Conservation (phyloP, 2,329 filamentous ascomycete species). For the Cercospora zeina region DNA sequence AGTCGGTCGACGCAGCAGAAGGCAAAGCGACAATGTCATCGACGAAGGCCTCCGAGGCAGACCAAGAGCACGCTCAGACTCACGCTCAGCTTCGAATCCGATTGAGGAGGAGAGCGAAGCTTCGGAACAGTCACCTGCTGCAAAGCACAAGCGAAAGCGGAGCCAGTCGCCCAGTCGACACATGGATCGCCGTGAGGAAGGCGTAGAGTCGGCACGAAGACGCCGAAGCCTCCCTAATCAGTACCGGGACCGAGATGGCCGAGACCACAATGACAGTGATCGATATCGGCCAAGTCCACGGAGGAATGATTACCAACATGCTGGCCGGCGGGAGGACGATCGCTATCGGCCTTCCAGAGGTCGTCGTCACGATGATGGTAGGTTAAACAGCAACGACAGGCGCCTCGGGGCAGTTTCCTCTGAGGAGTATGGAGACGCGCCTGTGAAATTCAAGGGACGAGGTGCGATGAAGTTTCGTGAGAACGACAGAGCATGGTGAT, state of each 20-base stretch:
- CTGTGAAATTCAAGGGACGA: slow-evolving; percentile 46
- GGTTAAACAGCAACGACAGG: slow-evolving; percentile 38
- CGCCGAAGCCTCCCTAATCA: slow-evolving; percentile 44
- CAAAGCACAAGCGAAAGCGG: slow-evolving; percentile 42
- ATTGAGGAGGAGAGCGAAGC: slow-evolving; percentile 33
- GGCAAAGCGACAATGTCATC: slow-evolving; percentile 40
- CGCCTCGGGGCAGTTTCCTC: slow-evolving; percentile 28
- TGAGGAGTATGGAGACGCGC: slow-evolving; percentile 35
- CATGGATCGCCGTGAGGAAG: slow-evolving; percentile 29
- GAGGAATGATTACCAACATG: slow-evolving; percentile 31
- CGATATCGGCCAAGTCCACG: slow-evolving; percentile 37
- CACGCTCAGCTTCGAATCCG: slow-evolving; percentile 36
- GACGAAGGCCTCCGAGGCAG: slow-evolving; percentile 43
- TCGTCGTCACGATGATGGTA: slow-evolving; percentile 38
- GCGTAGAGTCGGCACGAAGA: slow-evolving; percentile 31
- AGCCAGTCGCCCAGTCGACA: slow-evolving; percentile 39
- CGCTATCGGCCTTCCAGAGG: slow-evolving; percentile 33
- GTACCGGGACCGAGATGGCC: slow-evolving; percentile 31
- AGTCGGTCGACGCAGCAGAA: slow-evolving; percentile 32
- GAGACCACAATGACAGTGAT: slow-evolving; percentile 28
- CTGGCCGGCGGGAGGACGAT: slow-evolving; percentile 28
- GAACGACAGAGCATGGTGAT: slow-evolving; percentile 28
- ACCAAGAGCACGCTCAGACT: slow-evolving; percentile 38
- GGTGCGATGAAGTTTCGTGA: slow-evolving; percentile 45
- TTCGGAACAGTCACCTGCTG: slow-evolving; percentile 30